Evolutionary conservation across 306 rosid genomes (phyloP).

Genomic region (Pachyrhizus erosus): DNA sequence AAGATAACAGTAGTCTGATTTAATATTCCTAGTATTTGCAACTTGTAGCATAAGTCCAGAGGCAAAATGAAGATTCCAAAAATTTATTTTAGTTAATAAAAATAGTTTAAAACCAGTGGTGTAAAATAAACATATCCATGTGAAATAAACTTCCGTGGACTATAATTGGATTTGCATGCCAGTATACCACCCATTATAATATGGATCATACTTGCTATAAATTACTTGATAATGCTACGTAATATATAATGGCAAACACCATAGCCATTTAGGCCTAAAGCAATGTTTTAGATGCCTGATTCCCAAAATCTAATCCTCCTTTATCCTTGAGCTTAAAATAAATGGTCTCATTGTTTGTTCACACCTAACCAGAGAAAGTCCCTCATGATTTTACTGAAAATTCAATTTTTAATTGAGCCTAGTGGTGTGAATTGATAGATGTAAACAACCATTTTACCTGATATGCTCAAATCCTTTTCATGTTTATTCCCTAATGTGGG

Average conservation of each 20-base stretch:
- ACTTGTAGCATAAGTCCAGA: slow-evolving; percentile 17
- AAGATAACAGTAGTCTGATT: neutral
- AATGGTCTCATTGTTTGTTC: slow-evolving; percentile 3
- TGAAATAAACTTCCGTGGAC: slow-evolving; percentile 1
- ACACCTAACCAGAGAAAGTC: neutral
- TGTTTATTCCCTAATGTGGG: neutral
- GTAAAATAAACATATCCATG: neutral
- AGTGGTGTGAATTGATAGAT: neutral
- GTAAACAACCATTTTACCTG: neutral
- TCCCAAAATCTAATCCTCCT: neutral
- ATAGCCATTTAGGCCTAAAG: no score
- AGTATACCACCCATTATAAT: neutral
- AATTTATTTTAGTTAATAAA: neutral
- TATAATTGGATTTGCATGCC: neutral
- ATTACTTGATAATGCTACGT: no score
- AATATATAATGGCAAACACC: no score
- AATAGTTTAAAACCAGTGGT: neutral
- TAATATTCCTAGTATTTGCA: neutral
- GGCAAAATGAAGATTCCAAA: slow-evolving; percentile 12
- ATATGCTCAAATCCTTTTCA: neutral
- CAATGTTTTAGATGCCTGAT: no score
- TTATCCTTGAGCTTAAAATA: neutral
- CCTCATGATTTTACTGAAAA: neutral
- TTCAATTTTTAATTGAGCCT: neutral
- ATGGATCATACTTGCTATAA: no score